Percentiles rank a stretch among this genome's conserved stretches.
Conservation (phyloP, 1,284 basidiomycete species). For the Baeospora myosura region DNA sequence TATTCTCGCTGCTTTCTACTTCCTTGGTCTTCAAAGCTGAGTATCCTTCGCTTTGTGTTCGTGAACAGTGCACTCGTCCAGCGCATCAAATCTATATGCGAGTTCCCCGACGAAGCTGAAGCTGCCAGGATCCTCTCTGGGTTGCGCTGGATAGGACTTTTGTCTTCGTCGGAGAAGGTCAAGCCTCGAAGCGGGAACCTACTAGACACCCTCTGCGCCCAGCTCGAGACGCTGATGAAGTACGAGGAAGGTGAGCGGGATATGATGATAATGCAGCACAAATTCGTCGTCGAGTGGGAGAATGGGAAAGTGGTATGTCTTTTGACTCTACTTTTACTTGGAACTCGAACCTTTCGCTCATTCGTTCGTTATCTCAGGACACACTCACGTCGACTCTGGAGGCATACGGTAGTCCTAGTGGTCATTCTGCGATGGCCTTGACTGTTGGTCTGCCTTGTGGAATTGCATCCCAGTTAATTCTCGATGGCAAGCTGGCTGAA, state of each 20-base stretch:
- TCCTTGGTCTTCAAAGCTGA: slow-evolving; percentile 8
- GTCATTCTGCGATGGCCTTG: slow-evolving; percentile 90
- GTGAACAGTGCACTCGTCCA: slow-evolving; percentile 64
- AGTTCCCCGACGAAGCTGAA: slow-evolving; percentile 69
- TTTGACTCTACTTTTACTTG: slow-evolving; percentile 4
- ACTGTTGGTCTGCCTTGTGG: slow-evolving; percentile 93
- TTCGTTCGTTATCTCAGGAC: slow-evolving; percentile 43
- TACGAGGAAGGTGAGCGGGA: slow-evolving; percentile 91
- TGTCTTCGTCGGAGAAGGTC: slow-evolving; percentile 62
- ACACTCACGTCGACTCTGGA: slow-evolving; percentile 90
- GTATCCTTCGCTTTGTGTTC: no score
- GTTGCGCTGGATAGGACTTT: slow-evolving; percentile 89
- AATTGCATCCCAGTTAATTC: slow-evolving; percentile 81
- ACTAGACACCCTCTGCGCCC: slow-evolving; percentile 91
- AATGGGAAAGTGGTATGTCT: slow-evolving; percentile 66
- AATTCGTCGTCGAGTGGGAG: slow-evolving; percentile 83
- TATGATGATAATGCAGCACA: slow-evolving; percentile 97
- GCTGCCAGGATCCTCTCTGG: slow-evolving; percentile 77
- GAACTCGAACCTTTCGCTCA: slow-evolving; percentile 8
- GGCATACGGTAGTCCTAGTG: slow-evolving; percentile 79
- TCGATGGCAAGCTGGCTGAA: slow-evolving; percentile 71
- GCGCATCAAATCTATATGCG: slow-evolving; percentile 63
- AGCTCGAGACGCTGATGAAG: slow-evolving; percentile 86
- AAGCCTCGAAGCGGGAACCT: slow-evolving; percentile 70
- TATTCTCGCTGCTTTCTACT: background rate